Evolutionary conservation across 345 rosid species (phyloP).

Genomic region (Balakata baccata): DNA sequence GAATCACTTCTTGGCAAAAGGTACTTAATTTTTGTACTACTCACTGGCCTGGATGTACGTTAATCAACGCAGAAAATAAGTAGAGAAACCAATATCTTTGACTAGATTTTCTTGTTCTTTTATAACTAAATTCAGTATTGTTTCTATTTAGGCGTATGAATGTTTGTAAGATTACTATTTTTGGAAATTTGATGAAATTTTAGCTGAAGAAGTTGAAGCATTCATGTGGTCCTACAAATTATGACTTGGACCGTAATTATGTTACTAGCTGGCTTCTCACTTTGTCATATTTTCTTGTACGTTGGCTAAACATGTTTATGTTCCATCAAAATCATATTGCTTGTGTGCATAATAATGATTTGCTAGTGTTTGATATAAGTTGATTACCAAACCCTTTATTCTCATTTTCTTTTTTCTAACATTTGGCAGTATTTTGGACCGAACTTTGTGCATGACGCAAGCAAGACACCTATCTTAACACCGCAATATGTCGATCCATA

Average conservation of each 20-base stretch:
- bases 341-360: neutral
- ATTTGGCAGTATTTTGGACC: constrained; percentile 61
- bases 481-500: constrained; percentile 69
- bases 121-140: neutral
- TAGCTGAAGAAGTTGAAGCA: neutral
- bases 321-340: neutral
- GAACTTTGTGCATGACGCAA: constrained; percentile 64
- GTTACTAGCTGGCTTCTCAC: neutral
- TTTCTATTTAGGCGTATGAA: neutral
- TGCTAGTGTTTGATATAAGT: neutral
- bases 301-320: neutral
- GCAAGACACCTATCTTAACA: constrained; percentile 35
- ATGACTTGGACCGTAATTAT: neutral
- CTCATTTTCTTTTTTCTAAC: constrained; percentile 2
- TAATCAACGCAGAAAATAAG: neutral
- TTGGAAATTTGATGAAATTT: neutral
- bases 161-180: neutral
- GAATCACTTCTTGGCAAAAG: neutral
- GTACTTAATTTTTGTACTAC: neutral
- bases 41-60: neutral
- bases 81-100: neutral
- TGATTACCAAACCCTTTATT: constrained; percentile 7
- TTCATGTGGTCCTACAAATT: neutral
- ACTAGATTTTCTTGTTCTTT: neutral
- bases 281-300: neutral